Evolutionary conservation across 495 filamentous ascomycete species (phyloP), one percentile per base, ranked within the genome.

Genomic region (Penicillium silybi): DNA sequence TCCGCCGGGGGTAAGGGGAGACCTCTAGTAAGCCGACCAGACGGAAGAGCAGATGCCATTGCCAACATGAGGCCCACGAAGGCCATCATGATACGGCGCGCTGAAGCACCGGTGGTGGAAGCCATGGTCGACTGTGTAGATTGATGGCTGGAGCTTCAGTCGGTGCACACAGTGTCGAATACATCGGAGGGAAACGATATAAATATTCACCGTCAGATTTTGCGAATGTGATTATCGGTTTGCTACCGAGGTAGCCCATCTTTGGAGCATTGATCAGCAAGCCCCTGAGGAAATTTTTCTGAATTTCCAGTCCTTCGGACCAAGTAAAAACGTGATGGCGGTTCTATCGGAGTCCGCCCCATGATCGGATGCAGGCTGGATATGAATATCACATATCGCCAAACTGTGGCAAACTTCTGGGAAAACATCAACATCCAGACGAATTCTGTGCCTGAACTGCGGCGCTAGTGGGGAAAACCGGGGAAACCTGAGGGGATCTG

Each of bases 21-120:
- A 2, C 54, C 34, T 15, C 63, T 60, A 43, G 47, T 10, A 15
- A 10, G 44, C 3, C 18, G 6, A 26, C 34, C 34, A 34, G 51
- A 44, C n/a, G 59, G 59, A 13, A 41, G 49, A 18, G 59, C 59
- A 41, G 52, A 56, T 17, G 41, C 46, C 17, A 58, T 43, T 25
- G 50, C 47, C 46, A 58, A 9, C 44, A 61, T 51, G 46, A 63
- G 46, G 11, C 52, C 56, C 56, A 56, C 3, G 7, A 65, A 32
- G 48, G 54, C 54, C 18, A 53, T 39, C 27, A 65, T 43, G 51
- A 41, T 45, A 20, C 55, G 38, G 40, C 59, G 59, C 37, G 53
- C 41, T 42, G 48, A 46, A 20, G 52, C 37, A 35, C 20, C 38
- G 16, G 44, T 3, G 29, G 18, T 25, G 4, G 40, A n/a, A 26